phyloP scores from a whole-genome alignment of 2,329 filamentous ascomycete genomes.

The Colletotrichum somersetense region DNA sequence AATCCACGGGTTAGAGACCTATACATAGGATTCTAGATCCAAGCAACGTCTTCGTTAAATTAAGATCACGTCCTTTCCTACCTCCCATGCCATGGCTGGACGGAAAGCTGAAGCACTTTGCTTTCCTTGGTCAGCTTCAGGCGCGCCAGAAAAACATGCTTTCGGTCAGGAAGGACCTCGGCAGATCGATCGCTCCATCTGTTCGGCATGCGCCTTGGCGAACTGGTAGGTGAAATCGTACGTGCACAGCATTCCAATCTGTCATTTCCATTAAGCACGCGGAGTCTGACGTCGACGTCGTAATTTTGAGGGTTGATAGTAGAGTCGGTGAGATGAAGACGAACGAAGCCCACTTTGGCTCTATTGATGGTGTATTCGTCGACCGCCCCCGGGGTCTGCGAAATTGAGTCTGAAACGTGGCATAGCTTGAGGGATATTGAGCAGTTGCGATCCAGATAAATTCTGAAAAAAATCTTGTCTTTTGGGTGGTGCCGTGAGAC shows the following conservation, averaged over 20 bases:
- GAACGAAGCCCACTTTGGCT: neutral
- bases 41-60: neutral
- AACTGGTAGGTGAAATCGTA: neutral
- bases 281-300: neutral
- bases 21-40: neutral
- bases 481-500: neutral
- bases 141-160: neutral
- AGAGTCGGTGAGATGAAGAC: neutral
- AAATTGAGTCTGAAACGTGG: neutral
- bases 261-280: fast-evolving
- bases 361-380: neutral
- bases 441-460: neutral
- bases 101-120: neutral
- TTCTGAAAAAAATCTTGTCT: neutral
- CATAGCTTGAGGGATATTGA: neutral
- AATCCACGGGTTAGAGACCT: neutral
- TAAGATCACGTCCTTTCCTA: too few relatives aligned
- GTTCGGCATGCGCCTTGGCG: neutral
- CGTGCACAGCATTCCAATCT: neutral
- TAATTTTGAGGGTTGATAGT: neutral
- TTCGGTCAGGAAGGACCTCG: neutral
- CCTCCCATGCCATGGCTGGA: neutral
- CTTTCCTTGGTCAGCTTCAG: neutral
- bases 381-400: neutral
- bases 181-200: neutral